A percentile compares a stretch with the other conserved stretches of the same genome.
phyloP scores from a whole-genome alignment of 371 early-diverging fungal species.

The Lichtheimia hyalospora region DNA sequence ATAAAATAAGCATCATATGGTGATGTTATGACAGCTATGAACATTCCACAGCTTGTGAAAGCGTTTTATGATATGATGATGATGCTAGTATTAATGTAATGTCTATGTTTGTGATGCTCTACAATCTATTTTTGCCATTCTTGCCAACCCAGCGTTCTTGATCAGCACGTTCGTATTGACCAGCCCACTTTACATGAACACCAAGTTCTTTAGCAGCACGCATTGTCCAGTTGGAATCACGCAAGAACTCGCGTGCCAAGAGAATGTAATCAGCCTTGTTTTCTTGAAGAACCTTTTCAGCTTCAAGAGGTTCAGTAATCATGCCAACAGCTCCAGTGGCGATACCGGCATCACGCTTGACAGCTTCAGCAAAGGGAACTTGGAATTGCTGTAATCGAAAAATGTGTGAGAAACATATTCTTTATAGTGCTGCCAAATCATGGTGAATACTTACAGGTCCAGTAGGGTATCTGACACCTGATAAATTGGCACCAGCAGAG shows the following conservation, averaged over 20 bases:
- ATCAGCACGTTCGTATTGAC: constrained; percentile 61
- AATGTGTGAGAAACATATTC: too few species aligned
- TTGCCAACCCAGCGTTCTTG: constrained; percentile 18
- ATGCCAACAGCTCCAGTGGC: constrained; percentile 75
- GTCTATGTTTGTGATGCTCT: too few species aligned
- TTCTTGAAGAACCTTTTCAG: constrained; percentile 65
- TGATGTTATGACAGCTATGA: too few species aligned
- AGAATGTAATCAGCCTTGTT: constrained; percentile 64
- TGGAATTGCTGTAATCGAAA: constrained; percentile 51
- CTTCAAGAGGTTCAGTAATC: constrained; percentile 66
- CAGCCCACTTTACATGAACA: constrained; percentile 60
- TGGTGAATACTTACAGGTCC: constrained; percentile 10
- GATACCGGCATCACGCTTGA: constrained; percentile 63
- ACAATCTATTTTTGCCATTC: not conserved
- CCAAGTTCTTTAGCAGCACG: constrained; percentile 61
- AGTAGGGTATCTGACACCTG: constrained; percentile 20
- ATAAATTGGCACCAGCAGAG: constrained; percentile 67
- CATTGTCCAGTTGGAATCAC: constrained; percentile 41
- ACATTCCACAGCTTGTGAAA: too few species aligned
- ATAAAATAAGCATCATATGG: too few species aligned
- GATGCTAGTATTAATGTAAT: too few species aligned
- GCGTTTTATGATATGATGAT: too few species aligned
- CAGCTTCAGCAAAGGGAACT: constrained; percentile 62
- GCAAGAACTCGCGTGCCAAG: constrained; percentile 74
- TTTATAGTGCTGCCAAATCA: not conserved